These are phyloP conservation scores for Coprinopsis marcescibilis DNA, from an alignment of 768 basidiomycete species.

Conservation along the genomic window DNA sequence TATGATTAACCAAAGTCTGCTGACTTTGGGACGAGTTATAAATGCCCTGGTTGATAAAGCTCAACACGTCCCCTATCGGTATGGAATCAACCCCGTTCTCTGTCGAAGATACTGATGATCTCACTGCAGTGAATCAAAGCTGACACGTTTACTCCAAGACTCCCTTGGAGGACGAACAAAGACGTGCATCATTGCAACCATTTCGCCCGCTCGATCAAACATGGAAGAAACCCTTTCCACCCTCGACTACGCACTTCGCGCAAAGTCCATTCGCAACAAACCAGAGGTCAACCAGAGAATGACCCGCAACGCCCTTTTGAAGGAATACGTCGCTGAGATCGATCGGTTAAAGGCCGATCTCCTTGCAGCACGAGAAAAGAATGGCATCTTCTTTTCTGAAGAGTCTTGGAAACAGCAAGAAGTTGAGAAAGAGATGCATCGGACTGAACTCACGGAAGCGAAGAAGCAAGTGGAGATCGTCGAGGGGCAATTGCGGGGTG, in stretches of 20 bases:
- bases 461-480: constrained; percentile 77
- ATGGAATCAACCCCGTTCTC: constrained; percentile 15
- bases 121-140: constrained; percentile 78
- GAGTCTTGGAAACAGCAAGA: constrained; percentile 86
- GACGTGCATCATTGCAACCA: constrained; percentile 95
- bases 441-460: constrained; percentile 77
- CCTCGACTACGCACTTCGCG: constrained; percentile 91
- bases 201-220: constrained; percentile 90
- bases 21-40: constrained; percentile 96
- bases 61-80: constrained; percentile 93
- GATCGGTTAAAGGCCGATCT: constrained; percentile 89
- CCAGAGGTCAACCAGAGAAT: constrained; percentile 95
- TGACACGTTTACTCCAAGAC: constrained; percentile 96
- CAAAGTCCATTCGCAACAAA: constrained; percentile 92
- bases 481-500: constrained; percentile 73
- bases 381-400: constrained; percentile 90
- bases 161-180: constrained; percentile 97
- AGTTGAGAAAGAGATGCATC: constrained; percentile 67
- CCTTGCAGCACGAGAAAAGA: constrained; percentile 89
- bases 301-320: constrained; percentile 86
- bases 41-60: constrained; percentile 92
- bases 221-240: constrained; percentile 97
- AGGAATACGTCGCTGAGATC: constrained; percentile 92
- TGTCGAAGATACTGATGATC: neutral
- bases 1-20: constrained; percentile 95